Percentiles rank a stretch among this genome's conserved stretches.
Conservation (phyloP, 2,329 filamentous ascomycete genomes). For the Fusarium sp. region DNA sequence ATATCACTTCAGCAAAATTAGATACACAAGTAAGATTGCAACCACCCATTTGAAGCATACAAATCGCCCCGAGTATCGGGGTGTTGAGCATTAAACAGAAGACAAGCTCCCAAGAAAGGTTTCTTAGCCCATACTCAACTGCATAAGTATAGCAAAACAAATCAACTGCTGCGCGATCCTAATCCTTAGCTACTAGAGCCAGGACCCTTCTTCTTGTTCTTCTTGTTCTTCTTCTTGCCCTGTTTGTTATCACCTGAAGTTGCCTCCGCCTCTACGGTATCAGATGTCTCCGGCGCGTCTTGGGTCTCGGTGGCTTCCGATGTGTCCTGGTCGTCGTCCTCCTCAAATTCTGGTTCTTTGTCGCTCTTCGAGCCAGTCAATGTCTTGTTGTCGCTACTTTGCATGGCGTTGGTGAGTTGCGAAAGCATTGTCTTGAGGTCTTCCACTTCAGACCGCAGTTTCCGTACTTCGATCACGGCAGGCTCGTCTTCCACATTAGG, state of each 20-base stretch:
- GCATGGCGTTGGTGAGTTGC: conserved; percentile 49
- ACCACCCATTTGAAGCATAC: not conserved
- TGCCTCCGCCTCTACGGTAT: conserved; percentile 31
- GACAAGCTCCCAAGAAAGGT: not conserved
- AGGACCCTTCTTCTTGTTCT: conserved; percentile 48
- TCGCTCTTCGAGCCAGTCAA: conserved; percentile 9
- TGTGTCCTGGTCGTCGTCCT: conserved; percentile 16
- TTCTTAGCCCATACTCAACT: not conserved
- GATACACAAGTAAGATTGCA: not conserved
- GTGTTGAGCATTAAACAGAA: not conserved
- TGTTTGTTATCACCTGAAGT: conserved; percentile 36
- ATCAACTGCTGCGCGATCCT: conserved; percentile 1
- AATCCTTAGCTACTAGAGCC: conserved; percentile 29
- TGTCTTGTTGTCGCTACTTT: conserved; percentile 19
- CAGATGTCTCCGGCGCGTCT: conserved; percentile 29
- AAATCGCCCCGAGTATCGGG: not conserved
- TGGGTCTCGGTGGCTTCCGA: conserved; percentile 32
- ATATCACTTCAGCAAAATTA: not conserved
- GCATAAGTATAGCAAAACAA: not conserved
- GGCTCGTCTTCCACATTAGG: conserved; percentile 86
- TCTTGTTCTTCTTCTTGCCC: conserved; percentile 47
- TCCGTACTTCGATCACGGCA: conserved; percentile 76
- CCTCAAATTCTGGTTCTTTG: conserved; percentile 22
- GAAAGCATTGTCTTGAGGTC: conserved; percentile 66
- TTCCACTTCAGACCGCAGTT: conserved; percentile 69